Conservation (phyloP, 805 yeast genomes). For the Saturnispora kantuleensis region DNA sequence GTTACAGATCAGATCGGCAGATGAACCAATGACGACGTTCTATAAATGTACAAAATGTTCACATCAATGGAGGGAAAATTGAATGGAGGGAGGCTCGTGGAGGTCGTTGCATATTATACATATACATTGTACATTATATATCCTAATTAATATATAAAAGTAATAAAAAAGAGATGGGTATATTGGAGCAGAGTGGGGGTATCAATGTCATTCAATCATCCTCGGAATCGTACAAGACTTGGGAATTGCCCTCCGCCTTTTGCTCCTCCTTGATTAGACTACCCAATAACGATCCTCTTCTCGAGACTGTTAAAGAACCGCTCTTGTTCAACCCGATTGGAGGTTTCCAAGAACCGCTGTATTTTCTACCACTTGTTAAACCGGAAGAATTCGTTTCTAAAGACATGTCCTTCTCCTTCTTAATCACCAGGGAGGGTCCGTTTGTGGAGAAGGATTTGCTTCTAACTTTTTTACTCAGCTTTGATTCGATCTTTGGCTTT, state of each 20-base stretch:
- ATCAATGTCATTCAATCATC: background rate
- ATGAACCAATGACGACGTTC: constrained; percentile 98
- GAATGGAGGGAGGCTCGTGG: background rate
- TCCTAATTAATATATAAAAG: background rate
- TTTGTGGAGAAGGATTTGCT: constrained; percentile 6
- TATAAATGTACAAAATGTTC: constrained; percentile 91
- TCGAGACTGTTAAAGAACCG: constrained; percentile 10
- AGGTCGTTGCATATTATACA: background rate
- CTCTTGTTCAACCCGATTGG: constrained; percentile 9
- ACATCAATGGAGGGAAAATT: constrained; percentile 95
- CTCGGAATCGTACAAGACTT: background rate
- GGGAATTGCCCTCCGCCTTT: constrained; percentile 4
- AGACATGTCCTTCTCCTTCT: background rate
- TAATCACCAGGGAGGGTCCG: background rate
- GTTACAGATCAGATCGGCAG: constrained; percentile 93
- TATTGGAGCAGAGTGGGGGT: too few species aligned
- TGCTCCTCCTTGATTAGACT: constrained; percentile 1
- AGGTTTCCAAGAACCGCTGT: constrained; percentile 10
- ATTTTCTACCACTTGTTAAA: constrained; percentile 6
- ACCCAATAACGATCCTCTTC: constrained; percentile 12
- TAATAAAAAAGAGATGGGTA: background rate
- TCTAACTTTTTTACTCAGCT: constrained; percentile 9
- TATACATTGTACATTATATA: background rate
- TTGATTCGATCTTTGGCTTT: constrained; percentile 10
- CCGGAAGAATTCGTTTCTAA: background rate